Evolutionary conservation across 352 stramenopile species (phyloP).

Genomic region (Phytopythium montanum): DNA sequence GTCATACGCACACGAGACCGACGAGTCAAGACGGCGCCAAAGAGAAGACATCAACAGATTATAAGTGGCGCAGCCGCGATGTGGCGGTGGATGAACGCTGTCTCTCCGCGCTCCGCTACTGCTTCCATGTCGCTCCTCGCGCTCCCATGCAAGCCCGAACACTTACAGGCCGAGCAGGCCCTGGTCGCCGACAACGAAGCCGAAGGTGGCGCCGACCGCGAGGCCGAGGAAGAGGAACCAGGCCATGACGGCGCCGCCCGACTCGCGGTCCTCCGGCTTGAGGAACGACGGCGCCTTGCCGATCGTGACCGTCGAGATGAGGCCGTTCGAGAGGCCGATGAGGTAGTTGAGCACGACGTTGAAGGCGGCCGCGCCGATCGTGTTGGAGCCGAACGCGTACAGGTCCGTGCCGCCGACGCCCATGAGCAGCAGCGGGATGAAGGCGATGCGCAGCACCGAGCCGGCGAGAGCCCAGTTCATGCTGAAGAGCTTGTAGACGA

Average conservation of each 20-base stretch:
- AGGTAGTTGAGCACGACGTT: slow-evolving; percentile 45
- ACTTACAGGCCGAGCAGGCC: slow-evolving; percentile 44
- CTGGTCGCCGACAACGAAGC: slow-evolving; percentile 47
- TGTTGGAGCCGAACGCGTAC: slow-evolving; percentile 38
- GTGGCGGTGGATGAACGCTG: background rate
- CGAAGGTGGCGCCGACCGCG: slow-evolving; percentile 36
- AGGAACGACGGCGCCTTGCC: slow-evolving; percentile 44
- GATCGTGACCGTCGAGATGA: slow-evolving; percentile 67
- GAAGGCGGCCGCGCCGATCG: slow-evolving; percentile 27
- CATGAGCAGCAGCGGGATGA: slow-evolving; percentile 56
- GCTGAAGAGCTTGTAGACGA: slow-evolving; percentile 53
- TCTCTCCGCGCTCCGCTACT: background rate
- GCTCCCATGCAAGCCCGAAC: background rate
- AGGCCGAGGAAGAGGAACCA: slow-evolving; percentile 56
- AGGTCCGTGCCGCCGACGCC: slow-evolving; percentile 45
- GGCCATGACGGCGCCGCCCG: slow-evolving; percentile 53
- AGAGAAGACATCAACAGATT: background rate
- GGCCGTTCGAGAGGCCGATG: slow-evolving; percentile 46
- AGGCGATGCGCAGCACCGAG: slow-evolving; percentile 42
- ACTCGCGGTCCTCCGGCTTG: slow-evolving; percentile 50
- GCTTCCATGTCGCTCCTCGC: background rate
- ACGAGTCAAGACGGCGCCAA: background rate
- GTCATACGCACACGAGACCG: too few relatives aligned
- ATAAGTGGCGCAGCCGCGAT: background rate
- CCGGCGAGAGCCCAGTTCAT: slow-evolving; percentile 39